These are phyloP conservation scores for Teunomyces tritomae DNA, from an alignment of 805 yeast species.

Conservation along the genomic window DNA sequence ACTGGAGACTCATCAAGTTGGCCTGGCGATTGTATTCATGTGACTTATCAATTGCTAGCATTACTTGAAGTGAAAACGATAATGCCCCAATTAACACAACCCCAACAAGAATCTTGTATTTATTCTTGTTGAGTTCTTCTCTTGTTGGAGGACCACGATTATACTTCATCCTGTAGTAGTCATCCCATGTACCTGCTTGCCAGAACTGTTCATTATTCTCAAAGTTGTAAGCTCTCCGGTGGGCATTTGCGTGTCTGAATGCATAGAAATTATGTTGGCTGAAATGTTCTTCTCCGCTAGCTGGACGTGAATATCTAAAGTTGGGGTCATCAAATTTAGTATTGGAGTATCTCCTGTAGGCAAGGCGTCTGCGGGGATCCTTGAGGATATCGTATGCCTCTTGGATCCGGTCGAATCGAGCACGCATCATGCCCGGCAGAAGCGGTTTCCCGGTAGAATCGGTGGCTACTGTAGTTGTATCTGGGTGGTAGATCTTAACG, in stretches of 20 bases:
- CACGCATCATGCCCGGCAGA: conserved; percentile 29
- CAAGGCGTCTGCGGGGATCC: conserved; percentile 47
- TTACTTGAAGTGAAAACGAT: conserved; percentile 39
- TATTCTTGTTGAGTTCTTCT: conserved; percentile 40
- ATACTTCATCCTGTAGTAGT: conserved; percentile 46
- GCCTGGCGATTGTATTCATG: conserved; percentile 28
- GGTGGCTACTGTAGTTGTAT: conserved; percentile 35
- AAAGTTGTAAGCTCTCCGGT: conserved; percentile 30
- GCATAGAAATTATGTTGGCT: conserved; percentile 25
- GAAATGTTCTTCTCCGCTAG: conserved; percentile 5
- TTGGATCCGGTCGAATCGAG: conserved; percentile 31
- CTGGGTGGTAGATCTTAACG: conserved; percentile 85
- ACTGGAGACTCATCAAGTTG: conserved; percentile 24
- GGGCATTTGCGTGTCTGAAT: conserved; percentile 37
- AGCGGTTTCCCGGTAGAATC: conserved; percentile 30
- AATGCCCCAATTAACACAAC: conserved; percentile 36
- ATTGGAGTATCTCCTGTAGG: conserved; percentile 24
- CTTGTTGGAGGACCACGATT: conserved; percentile 38
- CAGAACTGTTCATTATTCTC: conserved; percentile 46
- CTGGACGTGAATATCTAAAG: conserved; percentile 8
- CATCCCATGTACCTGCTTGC: conserved; percentile 68
- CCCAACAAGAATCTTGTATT: conserved; percentile 42
- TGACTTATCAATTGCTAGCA: conserved; percentile 35
- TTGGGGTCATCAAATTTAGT: conserved; percentile 16
- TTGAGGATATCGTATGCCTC: conserved; percentile 41